Evolutionary conservation across 2,329 filamentous ascomycete species (phyloP).

Genomic region (Curvularia sp.): DNA sequence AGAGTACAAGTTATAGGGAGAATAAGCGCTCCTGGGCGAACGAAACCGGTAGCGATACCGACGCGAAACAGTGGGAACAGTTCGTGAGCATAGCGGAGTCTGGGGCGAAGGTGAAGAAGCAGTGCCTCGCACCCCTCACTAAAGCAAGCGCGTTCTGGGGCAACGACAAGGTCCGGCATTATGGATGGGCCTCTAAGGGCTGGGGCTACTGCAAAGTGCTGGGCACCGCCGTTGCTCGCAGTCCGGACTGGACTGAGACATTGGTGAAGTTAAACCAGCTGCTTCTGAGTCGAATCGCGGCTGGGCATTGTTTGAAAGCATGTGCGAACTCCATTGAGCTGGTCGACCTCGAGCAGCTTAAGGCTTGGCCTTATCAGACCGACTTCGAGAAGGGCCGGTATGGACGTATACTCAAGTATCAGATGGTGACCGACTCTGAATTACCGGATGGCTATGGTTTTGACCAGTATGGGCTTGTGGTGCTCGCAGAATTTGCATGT

Average conservation of each 20-base stretch:
- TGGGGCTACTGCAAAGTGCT: conserved; percentile 24
- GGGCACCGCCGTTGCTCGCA: conserved; percentile 17
- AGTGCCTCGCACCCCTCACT: conserved; percentile 22
- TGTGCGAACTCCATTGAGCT: conserved; percentile 17
- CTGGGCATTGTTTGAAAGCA: conserved; percentile 10
- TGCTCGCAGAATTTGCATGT: no score
- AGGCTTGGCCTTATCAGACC: conserved; percentile 10
- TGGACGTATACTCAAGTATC: no score
- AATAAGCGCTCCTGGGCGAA: no score
- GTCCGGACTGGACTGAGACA: conserved; percentile 22
- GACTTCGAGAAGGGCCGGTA: conserved; percentile 15
- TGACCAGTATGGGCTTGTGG: no score
- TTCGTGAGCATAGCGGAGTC: conserved; percentile 15
- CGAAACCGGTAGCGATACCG: conserved; percentile 3
- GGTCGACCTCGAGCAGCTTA: conserved; percentile 18
- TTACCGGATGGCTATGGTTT: no score
- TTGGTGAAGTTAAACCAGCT: conserved; percentile 25
- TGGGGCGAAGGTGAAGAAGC: conserved; percentile 16
- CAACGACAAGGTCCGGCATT: conserved; percentile 22
- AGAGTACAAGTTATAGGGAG: conserved; percentile 4
- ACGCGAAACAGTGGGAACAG: conserved; percentile 23
- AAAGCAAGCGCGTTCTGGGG: conserved; percentile 18
- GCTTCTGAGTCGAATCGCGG: conserved; percentile 20
- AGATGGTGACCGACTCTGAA: no score
- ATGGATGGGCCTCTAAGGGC: conserved; percentile 23